Percentiles rank a stretch among this genome's conserved stretches.
Evolutionary conservation across 2,329 filamentous ascomycete genomes (phyloP).

Genomic region (Fonsecaea erecta): DNA sequence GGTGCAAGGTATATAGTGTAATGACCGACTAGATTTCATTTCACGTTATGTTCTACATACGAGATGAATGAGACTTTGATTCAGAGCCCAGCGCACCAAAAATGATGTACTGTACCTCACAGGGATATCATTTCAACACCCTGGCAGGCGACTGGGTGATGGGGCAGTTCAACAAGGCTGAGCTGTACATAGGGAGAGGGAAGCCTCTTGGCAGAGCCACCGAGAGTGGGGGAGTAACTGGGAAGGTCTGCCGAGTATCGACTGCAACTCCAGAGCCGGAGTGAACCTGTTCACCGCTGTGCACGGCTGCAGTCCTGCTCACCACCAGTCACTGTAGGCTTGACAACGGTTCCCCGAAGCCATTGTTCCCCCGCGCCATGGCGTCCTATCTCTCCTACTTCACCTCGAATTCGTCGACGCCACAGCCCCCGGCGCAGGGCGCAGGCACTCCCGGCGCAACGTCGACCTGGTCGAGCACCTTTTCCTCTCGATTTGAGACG

Average conservation of each 20-base stretch:
- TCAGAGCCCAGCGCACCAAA: not conserved
- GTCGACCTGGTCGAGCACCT: conserved; percentile 54
- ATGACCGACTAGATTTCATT: not conserved
- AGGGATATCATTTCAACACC: too few relatives aligned
- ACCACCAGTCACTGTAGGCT: not conserved
- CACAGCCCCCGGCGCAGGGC: conserved; percentile 20
- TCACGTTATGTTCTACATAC: not conserved
- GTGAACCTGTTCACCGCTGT: not conserved
- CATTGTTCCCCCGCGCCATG: conserved; percentile 11
- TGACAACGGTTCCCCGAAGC: not conserved
- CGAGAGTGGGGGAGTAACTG: not conserved
- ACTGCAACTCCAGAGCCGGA: not conserved
- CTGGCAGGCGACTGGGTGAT: too few relatives aligned
- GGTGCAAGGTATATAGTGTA: conserved; percentile 57
- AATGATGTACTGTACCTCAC: too few relatives aligned
- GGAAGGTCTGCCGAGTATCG: not conserved
- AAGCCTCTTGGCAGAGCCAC: not conserved
- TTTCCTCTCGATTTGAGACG: conserved; percentile 65
- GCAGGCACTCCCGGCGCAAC: conserved; percentile 21
- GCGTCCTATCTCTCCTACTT: conserved; percentile 37
- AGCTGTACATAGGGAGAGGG: too few relatives aligned
- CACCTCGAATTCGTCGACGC: conserved; percentile 33
- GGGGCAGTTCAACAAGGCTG: not conserved
- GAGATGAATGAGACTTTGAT: not conserved
- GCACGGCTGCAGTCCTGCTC: not conserved